Evolutionary conservation across 768 basidiomycete genomes (phyloP).

Genomic region (Astraeus odoratus): DNA sequence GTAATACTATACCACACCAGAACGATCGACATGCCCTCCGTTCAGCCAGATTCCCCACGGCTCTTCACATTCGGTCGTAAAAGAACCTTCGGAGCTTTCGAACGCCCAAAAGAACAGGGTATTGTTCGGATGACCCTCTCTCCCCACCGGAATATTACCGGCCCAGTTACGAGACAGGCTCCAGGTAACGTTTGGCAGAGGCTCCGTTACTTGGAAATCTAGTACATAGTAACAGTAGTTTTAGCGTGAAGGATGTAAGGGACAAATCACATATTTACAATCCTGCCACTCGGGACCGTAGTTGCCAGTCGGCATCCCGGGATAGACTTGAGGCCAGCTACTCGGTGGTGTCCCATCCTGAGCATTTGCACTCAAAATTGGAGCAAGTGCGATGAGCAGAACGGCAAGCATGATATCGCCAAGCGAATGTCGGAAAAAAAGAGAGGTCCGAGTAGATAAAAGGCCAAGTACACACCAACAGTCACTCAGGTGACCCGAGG

Average conservation of each 20-base stretch:
- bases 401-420: conserved; percentile 16
- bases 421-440: conserved; percentile 3
- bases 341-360: conserved; percentile 22
- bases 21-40: conserved; percentile 44
- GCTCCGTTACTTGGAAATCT: conserved; percentile 56
- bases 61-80: conserved; percentile 38
- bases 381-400: conserved; percentile 1
- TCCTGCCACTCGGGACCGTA: conserved; percentile 56
- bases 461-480: neutral
- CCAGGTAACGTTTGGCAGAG: conserved; percentile 58
- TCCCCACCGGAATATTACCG: conserved; percentile 57
- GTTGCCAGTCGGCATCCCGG: conserved; percentile 37
- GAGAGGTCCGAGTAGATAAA: too few relatives aligned
- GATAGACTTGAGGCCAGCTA: conserved; percentile 35
- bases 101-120: conserved; percentile 64
- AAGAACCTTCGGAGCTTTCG: conserved; percentile 49
- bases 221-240: neutral
- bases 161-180: conserved; percentile 46
- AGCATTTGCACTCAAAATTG: conserved; percentile 12
- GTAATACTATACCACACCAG: neutral
- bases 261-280: conserved; percentile 34
- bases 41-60: conserved; percentile 76
- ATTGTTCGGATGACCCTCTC: conserved; percentile 53
- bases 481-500: neutral
- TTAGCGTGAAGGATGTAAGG: neutral